phyloP scores from a whole-genome alignment of 2,329 filamentous ascomycete genomes.

The Pleoardoris graminearum region DNA sequence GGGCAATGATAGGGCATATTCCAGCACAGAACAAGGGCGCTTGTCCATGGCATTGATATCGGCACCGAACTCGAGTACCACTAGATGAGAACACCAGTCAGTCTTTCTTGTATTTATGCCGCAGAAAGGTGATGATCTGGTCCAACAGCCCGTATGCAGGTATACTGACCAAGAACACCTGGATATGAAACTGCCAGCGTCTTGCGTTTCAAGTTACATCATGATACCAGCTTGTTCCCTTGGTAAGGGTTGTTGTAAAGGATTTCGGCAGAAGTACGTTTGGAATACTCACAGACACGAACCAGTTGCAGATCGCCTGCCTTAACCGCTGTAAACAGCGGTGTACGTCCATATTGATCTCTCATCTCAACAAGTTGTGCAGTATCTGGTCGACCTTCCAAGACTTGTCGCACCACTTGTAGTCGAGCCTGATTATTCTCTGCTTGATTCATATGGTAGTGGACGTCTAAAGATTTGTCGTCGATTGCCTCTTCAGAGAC shows the following conservation, averaged over 20 bases:
- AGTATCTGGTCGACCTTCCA: constrained; percentile 15
- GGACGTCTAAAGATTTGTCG: constrained; percentile 9
- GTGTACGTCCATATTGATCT: constrained; percentile 17
- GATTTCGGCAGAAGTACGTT: too few species aligned
- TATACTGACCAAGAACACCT: too few species aligned
- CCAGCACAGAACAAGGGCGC: constrained; percentile 18
- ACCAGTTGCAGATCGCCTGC: constrained; percentile 17
- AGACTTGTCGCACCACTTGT: not conserved
- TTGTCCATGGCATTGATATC: constrained; percentile 24
- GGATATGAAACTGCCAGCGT: too few species aligned
- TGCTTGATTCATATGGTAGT: constrained; percentile 16
- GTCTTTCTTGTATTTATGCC: not conserved
- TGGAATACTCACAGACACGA: constrained; percentile 4
- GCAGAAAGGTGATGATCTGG: too few species aligned
- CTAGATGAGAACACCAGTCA: not conserved
- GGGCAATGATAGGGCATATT: constrained; percentile 19
- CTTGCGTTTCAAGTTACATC: too few species aligned
- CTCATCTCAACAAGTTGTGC: constrained; percentile 13
- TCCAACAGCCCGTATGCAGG: too few species aligned
- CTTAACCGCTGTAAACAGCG: constrained; percentile 21
- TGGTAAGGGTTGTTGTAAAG: too few species aligned
- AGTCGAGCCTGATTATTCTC: constrained; percentile 5
- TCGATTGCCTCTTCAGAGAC: not conserved
- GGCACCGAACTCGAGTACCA: constrained; percentile 13
- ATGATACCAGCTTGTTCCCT: not conserved